Evolutionary conservation across 768 basidiomycete genomes (phyloP), one percentile per base, ranked within the genome.

Genomic region (Mycena polygramma): DNA sequence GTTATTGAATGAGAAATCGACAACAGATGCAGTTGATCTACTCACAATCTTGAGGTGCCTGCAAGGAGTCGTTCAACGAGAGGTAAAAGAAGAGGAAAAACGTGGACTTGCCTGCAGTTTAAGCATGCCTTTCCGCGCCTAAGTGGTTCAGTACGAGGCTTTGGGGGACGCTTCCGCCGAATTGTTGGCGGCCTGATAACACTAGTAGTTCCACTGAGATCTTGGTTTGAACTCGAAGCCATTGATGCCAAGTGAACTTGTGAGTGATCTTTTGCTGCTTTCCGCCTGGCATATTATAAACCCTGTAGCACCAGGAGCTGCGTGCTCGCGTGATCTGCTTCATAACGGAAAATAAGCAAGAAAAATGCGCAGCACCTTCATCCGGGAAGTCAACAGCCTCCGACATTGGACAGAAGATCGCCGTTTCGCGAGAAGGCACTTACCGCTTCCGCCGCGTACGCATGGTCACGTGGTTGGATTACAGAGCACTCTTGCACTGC

Each of bases 41-140:
- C 66, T 51, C 52, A 74, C 69, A 41, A 71, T 70, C 61, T 71
- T 71, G 6, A 72, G 22, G 37, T 69, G 71, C 51, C 64, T 74
- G 24, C 15, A 48, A 43, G 41, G 45, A 24, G 39, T 24, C 17
- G 46, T 46, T 58, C 41, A 45, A 7, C 13, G 52, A 19, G 1
- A 22, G 4, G 15, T 15, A 41, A 41, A 41, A 20, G 10, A 57
- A 45, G 41, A 26, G 7, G 14, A 19, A 22, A 49, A 37, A 35
- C 7, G 19, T 19, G 37, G 13, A 66, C 70, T 7, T 45, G 73
- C 75, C 75, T 74, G 74, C 76, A 76, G 61, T 76, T 76, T 14
- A 73, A 57, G 68, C 76, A 76, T n/a, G 75, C 75, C 53, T 75
- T 72, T 0, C 75, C 75, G n/a, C 75, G 71, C 39, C 72, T 61